Evolutionary conservation across 2,329 filamentous ascomycete genomes (phyloP), one percentile per base, ranked within the genome.

Genomic region (Ophiocordyceps unilateralis): DNA sequence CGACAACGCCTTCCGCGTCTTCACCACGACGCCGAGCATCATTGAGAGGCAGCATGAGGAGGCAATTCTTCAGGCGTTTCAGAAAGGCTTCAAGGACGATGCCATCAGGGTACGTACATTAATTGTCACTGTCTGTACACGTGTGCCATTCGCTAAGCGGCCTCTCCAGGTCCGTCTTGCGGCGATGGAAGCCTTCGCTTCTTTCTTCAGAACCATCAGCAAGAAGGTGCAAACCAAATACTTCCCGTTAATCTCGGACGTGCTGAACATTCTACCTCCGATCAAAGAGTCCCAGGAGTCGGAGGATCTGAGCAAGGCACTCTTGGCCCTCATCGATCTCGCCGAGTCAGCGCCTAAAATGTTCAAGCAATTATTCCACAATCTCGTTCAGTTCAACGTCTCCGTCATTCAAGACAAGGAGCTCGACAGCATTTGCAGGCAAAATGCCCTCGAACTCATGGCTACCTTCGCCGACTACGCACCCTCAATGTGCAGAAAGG

Each of bases 401-500:
- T 86, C 84, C 7, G 87, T 96, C 45, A 84, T 98, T 51, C 84
- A 93, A 54, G 89, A 98, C 60, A 96, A 96, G 66, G 88, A 96
- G 47, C 73, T 98, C 20, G 82, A 80, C 48, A 88, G 94, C 55
- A 75, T 88, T 51, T 84, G 86, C 47, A 79, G 91, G 46, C 91
- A 98, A 61, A 96, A 96, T 57, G 87, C 89, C 0, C 70, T 98
- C 37, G 91, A 98, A 61, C 74, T 98, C 44, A 94, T 98, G 85
- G 88, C 88, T 22, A 98, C 91, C 0, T 98, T 98, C 59, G 88
- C 89, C 50, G 91, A 98, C 57, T 91, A 89, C 54, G 83, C 86
- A 1, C 87, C 91, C 5, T 81, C 82, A 32, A 89, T 96, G 79
- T 96, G 91, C 69, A 85, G 82, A 58, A 95, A 94, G 59, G 89